A percentile compares a stretch with the other conserved stretches of the same genome.
Conservation (phyloP, 176 grass and related monocot genomes). For the Stipa capillata region DNA sequence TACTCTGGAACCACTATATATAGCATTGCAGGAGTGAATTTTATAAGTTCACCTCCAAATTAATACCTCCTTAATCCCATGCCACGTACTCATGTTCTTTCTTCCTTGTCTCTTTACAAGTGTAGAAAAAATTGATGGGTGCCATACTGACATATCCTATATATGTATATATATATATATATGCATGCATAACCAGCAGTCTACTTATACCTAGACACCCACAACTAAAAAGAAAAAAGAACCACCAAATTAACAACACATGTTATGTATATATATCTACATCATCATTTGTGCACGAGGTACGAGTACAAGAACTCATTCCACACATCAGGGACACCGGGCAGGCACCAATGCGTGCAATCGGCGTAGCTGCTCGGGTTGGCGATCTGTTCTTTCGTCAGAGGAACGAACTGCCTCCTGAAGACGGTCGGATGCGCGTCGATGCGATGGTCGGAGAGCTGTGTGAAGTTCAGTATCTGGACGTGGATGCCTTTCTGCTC, state of each 20-base stretch:
- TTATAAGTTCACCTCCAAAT: not conserved
- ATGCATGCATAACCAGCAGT: not conserved
- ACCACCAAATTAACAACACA: not conserved
- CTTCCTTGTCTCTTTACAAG: not conserved
- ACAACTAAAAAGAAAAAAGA: not conserved
- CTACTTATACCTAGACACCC: constrained; percentile 14
- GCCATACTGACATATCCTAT: constrained; percentile 3
- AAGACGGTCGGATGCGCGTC: constrained; percentile 59
- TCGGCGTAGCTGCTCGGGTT: constrained; percentile 54
- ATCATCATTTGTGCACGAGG: constrained; percentile 19
- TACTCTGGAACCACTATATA: too few species aligned
- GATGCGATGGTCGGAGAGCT: constrained; percentile 62
- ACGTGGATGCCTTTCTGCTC: constrained; percentile 43
- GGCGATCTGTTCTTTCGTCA: constrained; percentile 31
- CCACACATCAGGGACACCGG: constrained; percentile 73
- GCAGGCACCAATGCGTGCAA: constrained; percentile 84
- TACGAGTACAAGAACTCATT: constrained; percentile 61
- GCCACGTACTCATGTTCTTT: not conserved
- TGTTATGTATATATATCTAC: not conserved
- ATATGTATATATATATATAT: too few species aligned
- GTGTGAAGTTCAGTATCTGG: constrained; percentile 63
- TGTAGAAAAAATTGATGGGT: not conserved
- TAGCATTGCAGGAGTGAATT: not conserved
- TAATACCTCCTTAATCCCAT: not conserved
- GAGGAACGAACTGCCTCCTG: constrained; percentile 28